Evolutionary conservation across 2,329 filamentous ascomycete genomes (phyloP), one percentile per base, ranked within the genome.

Genomic region (Apiospora malaysiana): DNA sequence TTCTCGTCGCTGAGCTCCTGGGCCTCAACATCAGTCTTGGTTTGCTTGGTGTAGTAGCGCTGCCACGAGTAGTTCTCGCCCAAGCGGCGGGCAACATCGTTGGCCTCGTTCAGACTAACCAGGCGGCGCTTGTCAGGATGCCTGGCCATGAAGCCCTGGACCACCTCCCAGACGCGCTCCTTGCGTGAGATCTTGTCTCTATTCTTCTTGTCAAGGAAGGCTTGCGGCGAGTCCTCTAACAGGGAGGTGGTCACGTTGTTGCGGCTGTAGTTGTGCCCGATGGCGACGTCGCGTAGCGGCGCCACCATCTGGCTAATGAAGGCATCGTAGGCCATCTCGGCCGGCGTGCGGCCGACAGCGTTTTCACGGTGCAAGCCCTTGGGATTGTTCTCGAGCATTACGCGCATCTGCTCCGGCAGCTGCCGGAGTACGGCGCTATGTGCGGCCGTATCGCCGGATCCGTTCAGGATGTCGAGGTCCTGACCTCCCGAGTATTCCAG

Each of bases 261-360:
- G 46, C 32, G 32, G 32, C 25, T 32, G 47, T 0, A 74, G 74
- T 4, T 25, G 6, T 51, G 5, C 9, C 42, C 1, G 14, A 73
- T 7, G 4, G 37, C 45, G 37, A 74, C 25, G 9, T 70, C 37
- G 0, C 73, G 42, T 10, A 77, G 79, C 23, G 74, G 73, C 43
- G 71, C 67, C n/a, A 85, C 79, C 59, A 80, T 80, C 9, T 78
- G 75, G 9, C 81, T 79, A 2, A 88, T 81, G 72, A 86, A 85
- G 1, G 80, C 79, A 69, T 92, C 90, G 68, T 88, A 83, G 0
- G 91, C 89, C 67, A 93, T 81, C 75, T 96, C 93, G 40, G 87
- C 85, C 0, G 93, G 91, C 0, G 93, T 96, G 21, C 88, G 86
- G 1, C 94, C 94, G 0, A 92, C 92, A 0, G 92, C 89, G 74